Evolutionary conservation across 306 rosid genomes (phyloP).

Genomic region (Trifolium pratense): DNA sequence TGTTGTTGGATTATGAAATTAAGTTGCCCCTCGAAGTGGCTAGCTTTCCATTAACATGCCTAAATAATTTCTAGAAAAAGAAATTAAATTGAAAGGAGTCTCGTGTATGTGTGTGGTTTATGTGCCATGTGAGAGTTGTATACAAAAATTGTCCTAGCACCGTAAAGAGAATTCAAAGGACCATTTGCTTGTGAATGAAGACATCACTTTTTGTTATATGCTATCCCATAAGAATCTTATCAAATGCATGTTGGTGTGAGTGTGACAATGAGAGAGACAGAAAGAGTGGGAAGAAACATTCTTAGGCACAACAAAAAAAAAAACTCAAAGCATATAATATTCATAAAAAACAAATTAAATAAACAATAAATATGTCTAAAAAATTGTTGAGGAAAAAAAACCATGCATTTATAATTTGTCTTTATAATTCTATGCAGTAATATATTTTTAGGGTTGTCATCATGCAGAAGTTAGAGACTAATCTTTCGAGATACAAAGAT

Average conservation of each 20-base stretch:
- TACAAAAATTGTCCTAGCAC: conserved; percentile 37
- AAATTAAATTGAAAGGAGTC: conserved; percentile 44
- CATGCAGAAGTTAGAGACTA: not conserved
- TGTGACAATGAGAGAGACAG: conserved; percentile 24
- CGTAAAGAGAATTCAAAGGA: conserved; percentile 34
- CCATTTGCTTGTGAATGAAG: conserved; percentile 56
- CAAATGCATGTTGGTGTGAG: conserved; percentile 31
- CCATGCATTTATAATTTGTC: not conserved
- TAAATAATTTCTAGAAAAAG: conserved; percentile 36
- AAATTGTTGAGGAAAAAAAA: not conserved
- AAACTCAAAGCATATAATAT: not conserved
- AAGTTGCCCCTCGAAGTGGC: conserved; percentile 31
- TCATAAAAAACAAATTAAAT: not conserved
- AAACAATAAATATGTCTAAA: no score
- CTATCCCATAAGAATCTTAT: conserved; percentile 59
- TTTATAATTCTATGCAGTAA: not conserved
- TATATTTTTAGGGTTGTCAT: not conserved
- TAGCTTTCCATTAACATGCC: conserved; percentile 15
- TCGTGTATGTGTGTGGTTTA: conserved; percentile 43
- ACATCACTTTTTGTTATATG: conserved; percentile 52
- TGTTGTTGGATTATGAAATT: conserved; percentile 34
- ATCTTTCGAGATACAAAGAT: no score
- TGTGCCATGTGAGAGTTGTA: conserved; percentile 53
- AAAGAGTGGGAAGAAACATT: conserved; percentile 11
- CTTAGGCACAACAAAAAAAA: not conserved